Evolutionary conservation across 805 yeast genomes (phyloP).

Genomic region (Starmerella kuoi): DNA sequence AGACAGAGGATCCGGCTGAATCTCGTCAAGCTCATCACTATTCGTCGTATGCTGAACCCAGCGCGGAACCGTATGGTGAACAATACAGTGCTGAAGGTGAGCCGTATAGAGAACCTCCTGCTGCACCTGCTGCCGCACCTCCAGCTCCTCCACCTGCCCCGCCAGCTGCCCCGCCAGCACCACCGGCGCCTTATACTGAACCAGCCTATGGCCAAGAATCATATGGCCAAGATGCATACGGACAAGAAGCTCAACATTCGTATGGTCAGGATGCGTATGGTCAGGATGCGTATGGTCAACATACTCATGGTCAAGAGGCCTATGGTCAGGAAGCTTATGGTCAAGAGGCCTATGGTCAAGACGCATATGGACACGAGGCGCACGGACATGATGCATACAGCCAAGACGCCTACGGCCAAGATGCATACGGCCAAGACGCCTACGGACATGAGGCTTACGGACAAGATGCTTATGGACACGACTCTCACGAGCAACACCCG

Average conservation of each 20-base stretch:
- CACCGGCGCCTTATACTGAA: background rate
- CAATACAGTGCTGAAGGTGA: too few relatives aligned
- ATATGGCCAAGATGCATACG: background rate
- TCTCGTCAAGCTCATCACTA: too few relatives aligned
- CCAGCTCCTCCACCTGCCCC: slow-evolving; percentile 17
- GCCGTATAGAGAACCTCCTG: too few relatives aligned
- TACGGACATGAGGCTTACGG: background rate
- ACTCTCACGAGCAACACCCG: background rate
- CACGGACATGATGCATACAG: background rate
- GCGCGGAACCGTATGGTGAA: too few relatives aligned
- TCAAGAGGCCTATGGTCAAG: too few relatives aligned
- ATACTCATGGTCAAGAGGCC: background rate
- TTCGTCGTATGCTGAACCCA: too few relatives aligned
- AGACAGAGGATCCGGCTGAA: too few relatives aligned
- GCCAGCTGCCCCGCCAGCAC: slow-evolving; percentile 7
- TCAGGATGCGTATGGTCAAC: too few relatives aligned
- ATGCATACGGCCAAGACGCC: background rate
- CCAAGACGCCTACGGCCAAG: too few relatives aligned
- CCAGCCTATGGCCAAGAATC: too few relatives aligned
- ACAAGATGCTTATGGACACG: background rate
- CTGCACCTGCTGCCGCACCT: slow-evolving; percentile 15
- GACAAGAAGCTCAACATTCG: background rate
- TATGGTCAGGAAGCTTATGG: background rate
- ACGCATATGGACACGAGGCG: background rate
- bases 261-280: too few relatives aligned